Conservation (phyloP, 164 flowering plant genomes). For the Tetracentron sinense region DNA sequence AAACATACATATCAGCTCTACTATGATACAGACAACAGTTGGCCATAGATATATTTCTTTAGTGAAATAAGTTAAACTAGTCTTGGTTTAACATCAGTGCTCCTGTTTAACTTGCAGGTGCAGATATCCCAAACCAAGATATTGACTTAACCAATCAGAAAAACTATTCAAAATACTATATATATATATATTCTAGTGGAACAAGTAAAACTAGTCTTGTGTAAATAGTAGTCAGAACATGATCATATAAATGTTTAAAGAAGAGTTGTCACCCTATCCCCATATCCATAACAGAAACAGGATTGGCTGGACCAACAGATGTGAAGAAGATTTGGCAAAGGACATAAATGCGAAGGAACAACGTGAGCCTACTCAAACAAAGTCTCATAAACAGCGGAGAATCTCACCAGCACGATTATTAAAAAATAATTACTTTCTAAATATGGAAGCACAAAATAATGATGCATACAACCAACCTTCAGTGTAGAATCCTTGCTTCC, state of each 20-base stretch:
- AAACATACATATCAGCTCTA: no score
- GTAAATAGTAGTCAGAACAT: not conserved
- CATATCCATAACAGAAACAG: not conserved
- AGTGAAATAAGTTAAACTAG: no score
- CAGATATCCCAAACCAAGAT: not conserved
- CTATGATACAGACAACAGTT: not conserved
- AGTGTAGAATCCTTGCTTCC: constrained; percentile 98
- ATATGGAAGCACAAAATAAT: not conserved
- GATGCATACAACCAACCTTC: constrained; percentile 45
- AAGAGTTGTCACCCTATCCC: not conserved
- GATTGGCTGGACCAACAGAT: not conserved
- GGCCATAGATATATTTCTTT: not conserved
- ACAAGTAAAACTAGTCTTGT: no score
- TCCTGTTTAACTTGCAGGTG: not conserved
- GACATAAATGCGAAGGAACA: not conserved
- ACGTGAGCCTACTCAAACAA: not conserved
- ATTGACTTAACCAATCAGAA: no score
- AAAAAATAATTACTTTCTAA: not conserved
- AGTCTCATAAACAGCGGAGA: not conserved
- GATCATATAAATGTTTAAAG: not conserved
- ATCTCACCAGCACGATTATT: no score
- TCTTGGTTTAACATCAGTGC: not conserved
- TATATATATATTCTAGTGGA: no score
- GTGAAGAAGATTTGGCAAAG: not conserved
- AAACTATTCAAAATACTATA: not conserved